These are phyloP conservation scores for Aspergillus vadensis DNA, from an alignment of 2,329 filamentous ascomycete genomes.

Conservation along the genomic window DNA sequence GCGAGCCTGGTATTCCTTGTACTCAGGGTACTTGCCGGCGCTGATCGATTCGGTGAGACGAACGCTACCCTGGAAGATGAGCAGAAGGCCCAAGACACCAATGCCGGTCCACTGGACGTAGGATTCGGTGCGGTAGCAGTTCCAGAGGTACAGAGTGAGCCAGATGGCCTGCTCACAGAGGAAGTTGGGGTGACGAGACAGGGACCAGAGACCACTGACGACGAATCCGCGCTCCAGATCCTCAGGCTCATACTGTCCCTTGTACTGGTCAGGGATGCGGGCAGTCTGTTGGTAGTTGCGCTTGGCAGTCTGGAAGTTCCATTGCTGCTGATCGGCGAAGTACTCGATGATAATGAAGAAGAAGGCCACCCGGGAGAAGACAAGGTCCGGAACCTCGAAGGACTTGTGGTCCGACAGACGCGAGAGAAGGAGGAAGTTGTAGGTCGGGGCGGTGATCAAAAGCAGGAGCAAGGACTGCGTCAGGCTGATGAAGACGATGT, in stretches of 20 bases:
- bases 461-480: slow-evolving; percentile 81
- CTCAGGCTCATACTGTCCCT: slow-evolving; percentile 60
- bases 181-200: slow-evolving; percentile 93
- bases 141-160: slow-evolving; percentile 87
- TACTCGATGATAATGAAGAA: slow-evolving; percentile 67
- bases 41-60: slow-evolving; percentile 83
- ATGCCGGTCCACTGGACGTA: slow-evolving; percentile 76
- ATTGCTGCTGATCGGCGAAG: slow-evolving; percentile 90
- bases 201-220: slow-evolving; percentile 80
- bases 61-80: slow-evolving; percentile 88
- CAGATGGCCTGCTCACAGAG: slow-evolving; percentile 88
- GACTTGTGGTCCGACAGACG: slow-evolving; percentile 59
- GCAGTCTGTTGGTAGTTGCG: slow-evolving; percentile 70
- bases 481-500: slow-evolving; percentile 85
- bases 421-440: slow-evolving; percentile 74
- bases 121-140: slow-evolving; percentile 69
- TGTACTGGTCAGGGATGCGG: slow-evolving; percentile 62
- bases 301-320: slow-evolving; percentile 85
- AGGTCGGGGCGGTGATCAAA: slow-evolving; percentile 76
- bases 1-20: slow-evolving; percentile 76
- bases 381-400: slow-evolving; percentile 61
- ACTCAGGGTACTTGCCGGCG: slow-evolving; percentile 81
- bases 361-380: slow-evolving; percentile 59
- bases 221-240: slow-evolving; percentile 90
- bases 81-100: slow-evolving; percentile 69